phyloP scores from a whole-genome alignment of 305 asterid genomes.

The Stenogyne calaminthoides region DNA sequence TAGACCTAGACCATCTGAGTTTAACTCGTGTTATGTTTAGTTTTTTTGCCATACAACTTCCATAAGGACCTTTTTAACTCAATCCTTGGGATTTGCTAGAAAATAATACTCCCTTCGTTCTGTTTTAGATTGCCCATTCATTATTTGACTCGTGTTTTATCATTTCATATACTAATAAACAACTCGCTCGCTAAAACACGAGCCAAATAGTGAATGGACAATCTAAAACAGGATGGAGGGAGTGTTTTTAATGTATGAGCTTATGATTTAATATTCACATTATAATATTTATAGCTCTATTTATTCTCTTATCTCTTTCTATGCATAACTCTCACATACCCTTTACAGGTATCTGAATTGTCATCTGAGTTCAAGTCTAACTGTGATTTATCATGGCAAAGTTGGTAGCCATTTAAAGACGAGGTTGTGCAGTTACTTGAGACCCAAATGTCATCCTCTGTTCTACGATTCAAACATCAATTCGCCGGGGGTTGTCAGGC shows the following conservation, averaged over 20 bases:
- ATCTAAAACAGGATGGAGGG: too few species aligned
- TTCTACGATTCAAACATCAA: constrained; percentile 87
- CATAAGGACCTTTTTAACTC: neutral
- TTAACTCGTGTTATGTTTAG: neutral
- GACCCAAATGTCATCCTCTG: constrained; percentile 83
- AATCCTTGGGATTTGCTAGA: neutral
- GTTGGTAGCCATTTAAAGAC: constrained; percentile 53
- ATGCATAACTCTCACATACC: too few species aligned
- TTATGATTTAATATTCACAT: neutral
- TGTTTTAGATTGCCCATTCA: too few species aligned
- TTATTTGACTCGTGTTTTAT: too few species aligned
- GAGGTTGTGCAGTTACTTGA: constrained; percentile 59
- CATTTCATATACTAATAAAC: too few species aligned
- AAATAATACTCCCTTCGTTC: neutral
- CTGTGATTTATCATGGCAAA: constrained; percentile 57
- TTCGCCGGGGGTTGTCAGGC: constrained; percentile 72
- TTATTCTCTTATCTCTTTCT: too few species aligned
- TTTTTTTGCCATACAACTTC: neutral
- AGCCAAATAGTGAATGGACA: too few species aligned
- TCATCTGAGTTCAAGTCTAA: constrained; percentile 71
- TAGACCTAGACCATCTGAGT: neutral
- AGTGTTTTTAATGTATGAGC: neutral
- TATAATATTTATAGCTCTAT: too few species aligned
- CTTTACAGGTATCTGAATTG: constrained; percentile 58
- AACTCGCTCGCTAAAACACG: too few species aligned